Conservation (phyloP, 2,329 filamentous ascomycete species). For the Verticillium albo-atrum region DNA sequence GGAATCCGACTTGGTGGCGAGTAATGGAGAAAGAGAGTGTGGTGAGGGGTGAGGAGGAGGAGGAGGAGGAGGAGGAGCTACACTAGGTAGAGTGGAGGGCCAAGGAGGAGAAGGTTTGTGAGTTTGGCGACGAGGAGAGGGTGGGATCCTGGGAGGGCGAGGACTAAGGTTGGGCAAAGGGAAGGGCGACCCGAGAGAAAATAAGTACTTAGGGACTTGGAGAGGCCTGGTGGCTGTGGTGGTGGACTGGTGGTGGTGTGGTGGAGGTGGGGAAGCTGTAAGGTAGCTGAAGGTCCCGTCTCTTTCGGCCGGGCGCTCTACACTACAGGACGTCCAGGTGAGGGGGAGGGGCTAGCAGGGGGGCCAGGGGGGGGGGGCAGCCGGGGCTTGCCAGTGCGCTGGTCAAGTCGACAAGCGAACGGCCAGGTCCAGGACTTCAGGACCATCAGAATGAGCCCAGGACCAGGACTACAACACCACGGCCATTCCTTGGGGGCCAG, state of each 20-base stretch:
- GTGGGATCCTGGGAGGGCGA: neutral
- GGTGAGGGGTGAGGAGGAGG: neutral
- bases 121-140: neutral
- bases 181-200: neutral
- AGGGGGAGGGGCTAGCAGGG: neutral
- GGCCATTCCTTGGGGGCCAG: too few species aligned
- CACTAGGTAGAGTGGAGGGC: neutral
- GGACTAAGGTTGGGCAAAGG: neutral
- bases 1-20: neutral
- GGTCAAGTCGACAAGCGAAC: neutral
- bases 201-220: neutral
- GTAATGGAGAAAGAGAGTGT: neutral
- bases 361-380: neutral
- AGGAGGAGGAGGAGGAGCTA: neutral
- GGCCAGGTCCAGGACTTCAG: neutral
- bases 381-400: neutral
- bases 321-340: too few species aligned
- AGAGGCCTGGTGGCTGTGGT: neutral
- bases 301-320: too few species aligned
- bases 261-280: neutral
- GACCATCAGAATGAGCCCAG: too few species aligned
- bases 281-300: neutral
- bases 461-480: neutral
- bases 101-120: neutral
- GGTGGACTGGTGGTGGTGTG: neutral